Evolutionary conservation across 176 grass and related monocot genomes (phyloP).

Genomic region (Oryza australiensis): DNA sequence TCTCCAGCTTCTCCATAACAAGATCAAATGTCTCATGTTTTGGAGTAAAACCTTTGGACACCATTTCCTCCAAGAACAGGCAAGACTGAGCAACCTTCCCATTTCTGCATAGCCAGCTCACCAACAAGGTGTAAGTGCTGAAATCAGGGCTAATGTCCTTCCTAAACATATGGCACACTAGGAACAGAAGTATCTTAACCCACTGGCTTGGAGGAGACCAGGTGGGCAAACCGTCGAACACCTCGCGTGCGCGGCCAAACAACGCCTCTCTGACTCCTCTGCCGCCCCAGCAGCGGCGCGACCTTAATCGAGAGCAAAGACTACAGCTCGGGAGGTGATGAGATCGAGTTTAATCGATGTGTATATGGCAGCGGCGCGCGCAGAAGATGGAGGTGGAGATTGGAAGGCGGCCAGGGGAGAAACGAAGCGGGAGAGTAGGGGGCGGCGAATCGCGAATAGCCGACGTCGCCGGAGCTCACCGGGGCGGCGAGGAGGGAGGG

Average conservation of each 20-base stretch:
- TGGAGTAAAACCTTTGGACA: constrained; percentile 63
- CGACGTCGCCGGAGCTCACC: too few species aligned
- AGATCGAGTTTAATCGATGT: too few species aligned
- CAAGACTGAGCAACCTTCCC: constrained; percentile 59
- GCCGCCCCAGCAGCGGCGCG: too few species aligned
- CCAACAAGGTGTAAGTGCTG: constrained; percentile 71
- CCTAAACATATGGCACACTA: constrained; percentile 72
- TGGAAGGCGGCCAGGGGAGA: too few species aligned
- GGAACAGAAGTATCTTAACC: constrained; percentile 63
- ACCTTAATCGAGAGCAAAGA: too few species aligned
- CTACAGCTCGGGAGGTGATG: too few species aligned
- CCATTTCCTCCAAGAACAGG: constrained; percentile 85
- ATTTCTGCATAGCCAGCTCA: constrained; percentile 66
- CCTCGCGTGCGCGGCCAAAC: not conserved
- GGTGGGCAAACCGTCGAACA: constrained; percentile 44
- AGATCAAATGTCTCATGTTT: constrained; percentile 66
- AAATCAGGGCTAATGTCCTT: constrained; percentile 76
- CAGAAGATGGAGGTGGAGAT: too few species aligned
- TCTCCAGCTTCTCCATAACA: constrained; percentile 60
- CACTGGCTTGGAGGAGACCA: constrained; percentile 34
- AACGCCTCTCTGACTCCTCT: not conserved
- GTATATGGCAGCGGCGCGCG: too few species aligned
- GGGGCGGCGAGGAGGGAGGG: too few species aligned
- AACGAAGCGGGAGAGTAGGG: too few species aligned
- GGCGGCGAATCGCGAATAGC: too few species aligned